These are phyloP conservation scores for Fraxinus baroniana DNA, from an alignment of 305 asterid species.

Conservation along the genomic window DNA sequence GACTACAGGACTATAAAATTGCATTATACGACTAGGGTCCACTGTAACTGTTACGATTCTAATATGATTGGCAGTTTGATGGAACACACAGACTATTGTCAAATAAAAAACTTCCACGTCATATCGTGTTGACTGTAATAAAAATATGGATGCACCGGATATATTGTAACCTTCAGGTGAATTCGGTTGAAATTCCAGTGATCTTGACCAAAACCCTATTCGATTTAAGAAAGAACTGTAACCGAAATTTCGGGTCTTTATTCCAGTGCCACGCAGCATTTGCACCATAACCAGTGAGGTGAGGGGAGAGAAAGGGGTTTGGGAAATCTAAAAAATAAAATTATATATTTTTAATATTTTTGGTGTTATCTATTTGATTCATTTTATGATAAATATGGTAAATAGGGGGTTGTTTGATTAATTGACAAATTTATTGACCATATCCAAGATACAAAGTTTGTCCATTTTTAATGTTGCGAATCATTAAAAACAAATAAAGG, in stretches of 20 bases:
- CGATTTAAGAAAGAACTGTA: not conserved
- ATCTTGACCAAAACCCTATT: not conserved
- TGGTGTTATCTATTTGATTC: not conserved
- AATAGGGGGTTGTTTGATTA: not conserved
- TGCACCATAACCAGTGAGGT: not conserved
- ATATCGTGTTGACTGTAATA: not conserved
- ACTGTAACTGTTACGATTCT: not conserved
- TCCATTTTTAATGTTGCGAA: not conserved
- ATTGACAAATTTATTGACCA: not conserved
- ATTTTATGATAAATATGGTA: not conserved
- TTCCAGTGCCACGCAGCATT: not conserved
- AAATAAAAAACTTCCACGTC: not conserved
- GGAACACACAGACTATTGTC: not conserved
- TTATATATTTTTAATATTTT: no score
- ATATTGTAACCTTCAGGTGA: not conserved
- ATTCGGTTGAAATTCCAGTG: not conserved
- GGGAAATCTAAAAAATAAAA: not conserved
- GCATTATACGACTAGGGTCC: not conserved
- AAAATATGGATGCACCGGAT: not conserved
- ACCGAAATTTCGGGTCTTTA: not conserved
- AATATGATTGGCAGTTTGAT: not conserved
- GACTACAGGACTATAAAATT: not conserved
- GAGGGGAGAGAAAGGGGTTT: not conserved
- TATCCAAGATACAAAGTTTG: not conserved
- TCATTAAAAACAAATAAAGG: not conserved